A percentile compares a stretch with the other conserved stretches of the same genome.
Conservation (phyloP, 345 rosid species). For the Lepidium africanum region DNA sequence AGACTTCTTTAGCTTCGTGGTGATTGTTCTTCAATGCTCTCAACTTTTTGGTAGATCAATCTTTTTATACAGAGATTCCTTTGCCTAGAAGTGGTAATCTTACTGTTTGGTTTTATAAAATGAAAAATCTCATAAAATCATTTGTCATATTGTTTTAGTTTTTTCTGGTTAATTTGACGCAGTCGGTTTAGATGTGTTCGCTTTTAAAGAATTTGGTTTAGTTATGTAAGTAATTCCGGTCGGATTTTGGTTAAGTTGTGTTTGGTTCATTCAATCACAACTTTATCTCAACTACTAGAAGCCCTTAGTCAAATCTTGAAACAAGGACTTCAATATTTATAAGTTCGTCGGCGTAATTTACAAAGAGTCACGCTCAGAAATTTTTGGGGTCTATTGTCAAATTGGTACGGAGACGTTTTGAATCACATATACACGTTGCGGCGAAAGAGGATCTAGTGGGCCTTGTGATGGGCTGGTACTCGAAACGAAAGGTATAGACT, state of each 20-base stretch:
- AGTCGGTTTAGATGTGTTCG: not conserved
- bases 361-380: not conserved
- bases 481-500: not conserved
- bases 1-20: not conserved
- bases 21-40: not conserved
- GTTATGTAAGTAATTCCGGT: too few species aligned
- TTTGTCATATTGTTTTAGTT: not conserved
- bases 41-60: not conserved
- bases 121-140: not conserved
- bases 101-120: not conserved
- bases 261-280: not conserved
- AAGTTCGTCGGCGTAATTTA: not conserved
- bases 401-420: constrained; percentile 7
- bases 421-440: not conserved
- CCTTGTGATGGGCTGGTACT: constrained; percentile 11
- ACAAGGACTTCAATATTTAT: not conserved
- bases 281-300: not conserved
- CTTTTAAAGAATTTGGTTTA: too few species aligned
- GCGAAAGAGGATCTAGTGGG: constrained; percentile 1
- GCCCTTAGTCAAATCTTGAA: not conserved
- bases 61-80: not conserved
- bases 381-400: not conserved
- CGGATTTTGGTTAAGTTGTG: not conserved
- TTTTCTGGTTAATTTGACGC: not conserved
- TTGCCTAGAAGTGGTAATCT: not conserved